Conservation (phyloP, 805 yeast species). For the Candida schatavii region DNA sequence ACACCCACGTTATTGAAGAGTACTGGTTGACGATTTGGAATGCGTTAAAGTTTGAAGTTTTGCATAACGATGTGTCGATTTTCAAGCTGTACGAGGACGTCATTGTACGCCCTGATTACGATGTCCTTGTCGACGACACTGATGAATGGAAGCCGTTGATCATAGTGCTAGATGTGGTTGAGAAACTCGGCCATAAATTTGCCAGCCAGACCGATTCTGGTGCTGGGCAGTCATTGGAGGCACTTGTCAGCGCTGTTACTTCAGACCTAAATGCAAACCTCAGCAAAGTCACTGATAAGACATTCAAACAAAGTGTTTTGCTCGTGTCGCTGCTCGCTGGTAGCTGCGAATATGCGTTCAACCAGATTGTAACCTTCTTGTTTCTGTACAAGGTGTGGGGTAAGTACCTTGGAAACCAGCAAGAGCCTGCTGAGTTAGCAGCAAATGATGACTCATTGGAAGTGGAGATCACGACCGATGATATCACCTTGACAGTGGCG, state of each 20-base stretch:
- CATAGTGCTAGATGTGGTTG: conserved; percentile 37
- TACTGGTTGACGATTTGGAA: conserved; percentile 82
- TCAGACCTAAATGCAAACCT: conserved; percentile 56
- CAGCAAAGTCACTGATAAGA: conserved; percentile 46
- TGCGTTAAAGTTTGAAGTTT: conserved; percentile 82
- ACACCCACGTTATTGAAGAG: conserved; percentile 44
- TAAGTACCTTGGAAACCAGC: conserved; percentile 16
- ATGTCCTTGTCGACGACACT: conserved; percentile 23
- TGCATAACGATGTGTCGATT: conserved; percentile 60
- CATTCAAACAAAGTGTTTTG: conserved; percentile 60
- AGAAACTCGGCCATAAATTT: conserved; percentile 31
- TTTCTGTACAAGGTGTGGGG: conserved; percentile 44
- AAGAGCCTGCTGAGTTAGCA: background rate
- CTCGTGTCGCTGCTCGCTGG: conserved; percentile 56
- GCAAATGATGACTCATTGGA: conserved; percentile 9
- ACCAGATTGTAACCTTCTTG: conserved; percentile 39
- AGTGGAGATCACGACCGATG: conserved; percentile 15
- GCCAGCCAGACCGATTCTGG: background rate
- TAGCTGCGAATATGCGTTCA: conserved; percentile 44
- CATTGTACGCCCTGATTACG: conserved; percentile 26
- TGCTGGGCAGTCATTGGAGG: conserved; percentile 14
- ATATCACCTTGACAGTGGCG: conserved; percentile 43
- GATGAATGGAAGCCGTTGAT: conserved; percentile 35
- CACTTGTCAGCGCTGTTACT: conserved; percentile 30
- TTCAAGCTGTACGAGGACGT: conserved; percentile 23